Percentiles rank a stretch among this genome's conserved stretches.
Evolutionary conservation across 2,329 filamentous ascomycete genomes (phyloP).

Genomic region (Aspergillus alliaceus): DNA sequence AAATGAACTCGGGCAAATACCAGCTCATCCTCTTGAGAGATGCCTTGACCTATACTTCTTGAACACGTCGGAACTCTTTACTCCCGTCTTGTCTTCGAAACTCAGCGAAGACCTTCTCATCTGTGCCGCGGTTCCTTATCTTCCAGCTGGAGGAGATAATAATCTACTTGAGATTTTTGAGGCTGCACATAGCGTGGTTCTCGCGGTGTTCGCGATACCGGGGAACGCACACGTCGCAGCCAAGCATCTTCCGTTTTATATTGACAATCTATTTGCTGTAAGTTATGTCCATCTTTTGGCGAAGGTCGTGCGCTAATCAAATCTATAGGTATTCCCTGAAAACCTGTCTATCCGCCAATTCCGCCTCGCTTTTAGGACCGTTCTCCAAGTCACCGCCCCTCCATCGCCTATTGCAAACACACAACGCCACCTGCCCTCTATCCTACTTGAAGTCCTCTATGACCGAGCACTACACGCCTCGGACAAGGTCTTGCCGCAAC

Average conservation of each 20-base stretch:
- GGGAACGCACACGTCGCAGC: slow-evolving; percentile 71
- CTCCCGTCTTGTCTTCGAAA: slow-evolving; percentile 64
- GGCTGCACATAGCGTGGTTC: slow-evolving; percentile 77
- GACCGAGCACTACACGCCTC: slow-evolving; percentile 61
- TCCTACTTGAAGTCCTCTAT: slow-evolving; percentile 74
- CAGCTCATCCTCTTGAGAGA: slow-evolving; percentile 65
- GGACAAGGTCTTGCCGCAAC: slow-evolving; percentile 49
- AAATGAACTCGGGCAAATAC: slow-evolving; percentile 55
- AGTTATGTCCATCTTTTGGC: slow-evolving; percentile 13
- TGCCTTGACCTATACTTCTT: slow-evolving; percentile 85
- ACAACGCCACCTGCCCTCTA: slow-evolving; percentile 77
- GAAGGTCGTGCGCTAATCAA: background rate
- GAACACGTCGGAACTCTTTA: slow-evolving; percentile 81
- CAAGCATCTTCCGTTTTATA: slow-evolving; percentile 76
- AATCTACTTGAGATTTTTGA: slow-evolving; percentile 75
- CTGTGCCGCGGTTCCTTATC: slow-evolving; percentile 71
- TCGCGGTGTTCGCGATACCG: slow-evolving; percentile 78
- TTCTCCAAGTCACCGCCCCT: slow-evolving; percentile 78
- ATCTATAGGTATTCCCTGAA: slow-evolving; percentile 67
- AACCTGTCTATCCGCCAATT: slow-evolving; percentile 83
- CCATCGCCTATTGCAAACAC: slow-evolving; percentile 72
- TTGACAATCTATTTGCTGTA: slow-evolving; percentile 71
- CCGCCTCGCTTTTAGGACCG: slow-evolving; percentile 79
- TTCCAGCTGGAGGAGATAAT: slow-evolving; percentile 59
- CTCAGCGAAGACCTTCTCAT: slow-evolving; percentile 73